These are phyloP conservation scores for Debaryomyces subglobosus DNA, from an alignment of 1,139 yeast species.

Conservation along the genomic window DNA sequence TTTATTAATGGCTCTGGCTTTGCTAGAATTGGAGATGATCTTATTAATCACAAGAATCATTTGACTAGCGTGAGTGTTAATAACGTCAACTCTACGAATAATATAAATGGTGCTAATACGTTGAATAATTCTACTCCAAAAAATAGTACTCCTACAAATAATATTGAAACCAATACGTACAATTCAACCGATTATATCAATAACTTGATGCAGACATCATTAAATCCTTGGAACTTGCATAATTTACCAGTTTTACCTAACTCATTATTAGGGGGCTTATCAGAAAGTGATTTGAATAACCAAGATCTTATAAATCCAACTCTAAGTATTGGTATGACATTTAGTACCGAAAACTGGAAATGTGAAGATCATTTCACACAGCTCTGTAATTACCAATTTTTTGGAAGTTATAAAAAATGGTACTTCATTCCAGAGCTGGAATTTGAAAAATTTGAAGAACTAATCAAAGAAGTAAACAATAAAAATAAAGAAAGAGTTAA, in stretches of 20 bases:
- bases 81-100: slow-evolving; percentile 14
- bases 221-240: slow-evolving; percentile 72
- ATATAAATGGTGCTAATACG: slow-evolving; percentile 3
- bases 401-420: slow-evolving; percentile 78
- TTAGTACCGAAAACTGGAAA: slow-evolving; percentile 73
- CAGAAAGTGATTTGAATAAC: slow-evolving; percentile 46
- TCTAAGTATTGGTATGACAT: slow-evolving; percentile 60
- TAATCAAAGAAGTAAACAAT: slow-evolving; percentile 27
- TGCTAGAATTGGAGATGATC: slow-evolving; percentile 30
- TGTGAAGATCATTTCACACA: slow-evolving; percentile 78
- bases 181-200: slow-evolving; percentile 26
- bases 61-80: slow-evolving; percentile 18
- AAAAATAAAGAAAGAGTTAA: slow-evolving; percentile 22
- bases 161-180: slow-evolving; percentile 22
- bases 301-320: slow-evolving; percentile 34
- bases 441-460: slow-evolving; percentile 61
- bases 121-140: slow-evolving; percentile 1
- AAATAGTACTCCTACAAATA: slow-evolving; percentile 2
- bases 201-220: slow-evolving; percentile 25
- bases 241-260: slow-evolving; percentile 62
- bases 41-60: slow-evolving; percentile 25
- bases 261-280: slow-evolving; percentile 49
- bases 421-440: slow-evolving; percentile 75
- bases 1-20: slow-evolving; percentile 30
- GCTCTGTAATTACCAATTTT: slow-evolving; percentile 64